These are phyloP conservation scores for Saccharomycopsis olivae DNA, from an alignment of 805 yeast species.

Conservation along the genomic window DNA sequence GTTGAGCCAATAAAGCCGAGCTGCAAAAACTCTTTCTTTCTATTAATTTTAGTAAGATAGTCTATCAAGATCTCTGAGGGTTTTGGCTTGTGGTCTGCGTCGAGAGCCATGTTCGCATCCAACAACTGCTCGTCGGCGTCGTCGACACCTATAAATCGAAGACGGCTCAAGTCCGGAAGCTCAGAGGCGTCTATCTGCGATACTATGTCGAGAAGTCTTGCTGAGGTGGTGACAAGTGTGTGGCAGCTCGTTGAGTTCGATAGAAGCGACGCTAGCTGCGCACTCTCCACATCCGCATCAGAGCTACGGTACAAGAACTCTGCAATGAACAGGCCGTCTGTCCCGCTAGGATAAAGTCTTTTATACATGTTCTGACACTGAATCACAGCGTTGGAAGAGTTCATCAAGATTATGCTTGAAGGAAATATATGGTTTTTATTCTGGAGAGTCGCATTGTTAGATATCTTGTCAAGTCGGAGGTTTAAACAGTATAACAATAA, in stretches of 20 bases:
- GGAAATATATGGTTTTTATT: background rate
- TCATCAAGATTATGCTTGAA: constrained; percentile 1
- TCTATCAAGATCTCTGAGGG: constrained; percentile 3
- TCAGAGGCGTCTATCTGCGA: background rate
- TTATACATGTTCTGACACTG: background rate
- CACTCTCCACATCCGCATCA: background rate
- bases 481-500: constrained; percentile 4
- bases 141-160: constrained; percentile 7
- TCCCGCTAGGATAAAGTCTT: background rate
- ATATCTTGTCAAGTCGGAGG: background rate
- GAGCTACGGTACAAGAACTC: background rate
- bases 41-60: background rate
- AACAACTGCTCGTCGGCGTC: constrained; percentile 3
- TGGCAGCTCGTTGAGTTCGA: background rate
- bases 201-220: constrained; percentile 5
- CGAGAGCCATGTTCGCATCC: background rate
- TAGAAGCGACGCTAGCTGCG: background rate
- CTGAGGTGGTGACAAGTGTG: constrained; percentile 4
- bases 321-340: background rate
- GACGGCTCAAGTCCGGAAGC: background rate
- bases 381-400: constrained; percentile 1
- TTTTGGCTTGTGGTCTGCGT: background rate
- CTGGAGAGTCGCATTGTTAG: background rate
- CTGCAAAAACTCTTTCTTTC: background rate
- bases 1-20: background rate